Evolutionary conservation across 169 alveolate genomes (phyloP).

Genomic region (Plasmodium blacklocki): DNA sequence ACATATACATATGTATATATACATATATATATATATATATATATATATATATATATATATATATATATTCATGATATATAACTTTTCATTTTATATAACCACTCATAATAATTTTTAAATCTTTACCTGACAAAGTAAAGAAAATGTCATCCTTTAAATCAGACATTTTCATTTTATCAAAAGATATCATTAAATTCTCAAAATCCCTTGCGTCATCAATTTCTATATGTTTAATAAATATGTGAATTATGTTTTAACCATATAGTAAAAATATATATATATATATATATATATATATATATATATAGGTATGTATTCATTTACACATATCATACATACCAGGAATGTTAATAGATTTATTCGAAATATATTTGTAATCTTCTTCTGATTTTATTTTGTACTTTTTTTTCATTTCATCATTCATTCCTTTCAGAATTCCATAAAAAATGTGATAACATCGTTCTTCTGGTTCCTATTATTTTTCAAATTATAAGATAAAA

Average conservation of each 20-base stretch:
- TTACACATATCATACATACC: background rate
- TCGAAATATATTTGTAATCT: constrained; percentile 51
- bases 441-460: constrained; percentile 83
- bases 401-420: constrained; percentile 45
- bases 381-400: constrained; percentile 50
- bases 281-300: no score
- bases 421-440: constrained; percentile 77
- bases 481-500: background rate
- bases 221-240: constrained; percentile 16
- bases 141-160: constrained; percentile 47
- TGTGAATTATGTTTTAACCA: background rate
- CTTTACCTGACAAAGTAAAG: constrained; percentile 52
- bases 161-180: constrained; percentile 68
- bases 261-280: background rate
- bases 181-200: constrained; percentile 21
- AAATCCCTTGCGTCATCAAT: constrained; percentile 58
- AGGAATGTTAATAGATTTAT: constrained; percentile 32
- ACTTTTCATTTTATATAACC: no score
- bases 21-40: background rate
- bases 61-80: no score
- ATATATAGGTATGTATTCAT: no score
- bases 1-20: background rate
- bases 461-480: constrained; percentile 76
- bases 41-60: background rate
- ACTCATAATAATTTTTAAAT: background rate